Conservation (phyloP, 1,284 basidiomycete genomes). For the Trichosporon ovoides region DNA sequence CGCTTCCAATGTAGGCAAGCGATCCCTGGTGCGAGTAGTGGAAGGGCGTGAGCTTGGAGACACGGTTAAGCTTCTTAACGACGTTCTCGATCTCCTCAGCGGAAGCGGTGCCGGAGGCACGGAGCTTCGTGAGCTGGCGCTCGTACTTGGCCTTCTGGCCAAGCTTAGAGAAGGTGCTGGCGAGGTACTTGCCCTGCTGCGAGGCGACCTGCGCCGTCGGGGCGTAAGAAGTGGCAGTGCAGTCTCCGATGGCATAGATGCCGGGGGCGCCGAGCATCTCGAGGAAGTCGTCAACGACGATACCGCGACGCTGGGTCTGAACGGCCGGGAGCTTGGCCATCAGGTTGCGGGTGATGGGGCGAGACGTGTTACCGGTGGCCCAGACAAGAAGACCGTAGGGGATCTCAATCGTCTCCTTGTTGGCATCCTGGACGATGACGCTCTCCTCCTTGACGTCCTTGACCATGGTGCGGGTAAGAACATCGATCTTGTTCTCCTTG, state of each 20-base stretch:
- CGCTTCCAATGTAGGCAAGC: slow-evolving; percentile 86
- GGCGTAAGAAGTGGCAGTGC: slow-evolving; percentile 83
- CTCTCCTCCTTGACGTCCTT: slow-evolving; percentile 80
- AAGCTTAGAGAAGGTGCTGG: slow-evolving; percentile 70
- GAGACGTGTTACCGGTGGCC: slow-evolving; percentile 86
- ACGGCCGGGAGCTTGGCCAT: slow-evolving; percentile 72
- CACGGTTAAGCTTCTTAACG: slow-evolving; percentile 63
- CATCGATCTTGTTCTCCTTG: slow-evolving; percentile 92
- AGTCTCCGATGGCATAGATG: slow-evolving; percentile 86
- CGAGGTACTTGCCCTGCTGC: slow-evolving; percentile 91
- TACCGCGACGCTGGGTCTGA: slow-evolving; percentile 82
- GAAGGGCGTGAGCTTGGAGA: slow-evolving; percentile 72
- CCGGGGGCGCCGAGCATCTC: slow-evolving; percentile 58
- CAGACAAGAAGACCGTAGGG: slow-evolving; percentile 88
- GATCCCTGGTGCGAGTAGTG: slow-evolving; percentile 89
- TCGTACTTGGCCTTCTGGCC: slow-evolving; percentile 70
- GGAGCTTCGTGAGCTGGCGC: slow-evolving; percentile 53
- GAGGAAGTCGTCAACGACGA: slow-evolving; percentile 73
- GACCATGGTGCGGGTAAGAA: slow-evolving; percentile 91
- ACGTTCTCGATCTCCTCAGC: slow-evolving; percentile 52
- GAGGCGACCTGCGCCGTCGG: slow-evolving; percentile 88
- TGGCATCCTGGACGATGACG: slow-evolving; percentile 81
- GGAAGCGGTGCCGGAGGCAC: slow-evolving; percentile 30
- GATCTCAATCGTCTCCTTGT: slow-evolving; percentile 74
- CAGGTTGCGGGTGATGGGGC: slow-evolving; percentile 75